Evolutionary conservation across 805 yeast genomes (phyloP), one percentile per base, ranked within the genome.

Genomic region (Yarrowia porcina): DNA sequence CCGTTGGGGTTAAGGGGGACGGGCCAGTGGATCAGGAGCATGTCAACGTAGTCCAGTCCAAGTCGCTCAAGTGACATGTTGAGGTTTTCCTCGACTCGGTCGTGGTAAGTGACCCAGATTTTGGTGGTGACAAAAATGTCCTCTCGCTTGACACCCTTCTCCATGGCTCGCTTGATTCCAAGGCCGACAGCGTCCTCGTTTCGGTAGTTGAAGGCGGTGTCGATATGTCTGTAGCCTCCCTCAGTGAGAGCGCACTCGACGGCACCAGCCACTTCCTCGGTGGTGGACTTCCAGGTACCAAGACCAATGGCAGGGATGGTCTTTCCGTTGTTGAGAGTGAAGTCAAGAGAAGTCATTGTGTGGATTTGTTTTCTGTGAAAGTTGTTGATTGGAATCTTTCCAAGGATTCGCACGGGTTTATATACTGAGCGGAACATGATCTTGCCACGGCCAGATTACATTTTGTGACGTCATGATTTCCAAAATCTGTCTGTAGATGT

Each of bases 1-100:
- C 66, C 67, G 39, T 67, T 63, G 15, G 61, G 54, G 23, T 50
- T 63, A 21, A 76, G 67, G 1, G 81, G 73, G 33, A 76, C 74
- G 1, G 90, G 90, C 87, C 88, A 86, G 75, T 86, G 90, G 69
- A 84, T 81, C 69, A 86, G 76, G 71, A 82, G 84, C 61, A 86
- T 76, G 69, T 86, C 90, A 54, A 86, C 82, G 68, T 87, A 87
- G 60, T 84, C 88, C 61, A 84, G 70, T 3, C 79, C 80, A 64
- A 87, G 76, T 64, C 77, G 79, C 64, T 74, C 67, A 67, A 87
- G 77, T 10, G 88, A 82, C 35, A 68, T 75, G 28, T 82, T 79
- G 35, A 86, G 72, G 2, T 85, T 87, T 30, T 69, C 72, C 36
- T 71, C 79, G 3, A 81, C 82, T 63, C 78, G 72, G 27, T 69